These are phyloP conservation scores for Ambrosiella xylebori DNA, from an alignment of 2,329 filamentous ascomycete genomes.

Conservation along the genomic window DNA sequence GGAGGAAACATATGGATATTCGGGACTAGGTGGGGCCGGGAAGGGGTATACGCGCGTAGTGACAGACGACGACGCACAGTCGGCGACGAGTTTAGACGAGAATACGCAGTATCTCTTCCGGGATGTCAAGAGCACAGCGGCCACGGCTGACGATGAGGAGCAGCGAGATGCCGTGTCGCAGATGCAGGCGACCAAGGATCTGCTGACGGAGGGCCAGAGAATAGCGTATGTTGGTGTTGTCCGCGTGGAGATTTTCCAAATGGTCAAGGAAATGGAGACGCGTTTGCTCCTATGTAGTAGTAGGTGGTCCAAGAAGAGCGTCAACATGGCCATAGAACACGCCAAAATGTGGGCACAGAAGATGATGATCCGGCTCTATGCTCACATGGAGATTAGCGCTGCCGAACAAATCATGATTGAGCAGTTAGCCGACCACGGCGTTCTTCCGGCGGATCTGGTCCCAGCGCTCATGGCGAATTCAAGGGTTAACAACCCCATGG, in stretches of 20 bases:
- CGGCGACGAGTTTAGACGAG: constrained; percentile 89
- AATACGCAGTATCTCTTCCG: constrained; percentile 94
- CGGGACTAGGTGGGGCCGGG: constrained; percentile 68
- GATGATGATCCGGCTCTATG: constrained; percentile 89
- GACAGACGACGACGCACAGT: constrained; percentile 85
- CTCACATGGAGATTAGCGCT: constrained; percentile 88
- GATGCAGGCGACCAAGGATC: constrained; percentile 87
- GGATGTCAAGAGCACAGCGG: constrained; percentile 41
- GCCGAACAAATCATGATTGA: constrained; percentile 98
- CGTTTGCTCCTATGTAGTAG: constrained; percentile 21
- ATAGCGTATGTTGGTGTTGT: constrained; percentile 92
- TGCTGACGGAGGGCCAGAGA: constrained; percentile 85
- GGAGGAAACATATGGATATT: constrained; percentile 52
- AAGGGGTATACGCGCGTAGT: constrained; percentile 94
- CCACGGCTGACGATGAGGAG: constrained; percentile 57
- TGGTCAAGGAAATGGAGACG: constrained; percentile 51
- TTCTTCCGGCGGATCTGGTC: constrained; percentile 67
- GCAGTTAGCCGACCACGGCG: constrained; percentile 82
- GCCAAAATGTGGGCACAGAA: constrained; percentile 95
- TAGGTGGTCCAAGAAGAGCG: constrained; percentile 53
- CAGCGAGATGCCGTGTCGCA: constrained; percentile 73
- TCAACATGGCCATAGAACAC: constrained; percentile 53
- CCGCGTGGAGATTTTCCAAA: constrained; percentile 59
- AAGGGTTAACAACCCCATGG: constrained; percentile 82
- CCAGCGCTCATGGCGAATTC: constrained; percentile 81